Base-by-base conservation (phyloP, 129 eudicot genomes). In the Escallonia herrerae region DNA sequence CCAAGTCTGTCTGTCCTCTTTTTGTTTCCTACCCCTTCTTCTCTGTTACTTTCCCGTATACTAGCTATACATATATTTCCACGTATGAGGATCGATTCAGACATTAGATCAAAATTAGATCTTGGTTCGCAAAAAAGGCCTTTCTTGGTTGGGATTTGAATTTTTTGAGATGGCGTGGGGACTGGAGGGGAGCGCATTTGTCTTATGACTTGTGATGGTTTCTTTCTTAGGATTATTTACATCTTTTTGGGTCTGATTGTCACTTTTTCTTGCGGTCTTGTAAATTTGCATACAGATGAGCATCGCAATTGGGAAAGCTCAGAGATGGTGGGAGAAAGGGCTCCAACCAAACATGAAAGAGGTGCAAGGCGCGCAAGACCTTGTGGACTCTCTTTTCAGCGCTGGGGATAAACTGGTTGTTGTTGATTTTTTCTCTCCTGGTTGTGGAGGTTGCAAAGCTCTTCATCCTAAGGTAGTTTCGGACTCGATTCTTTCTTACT, bases 361-460 rank as follows among this genome's bases (percentile, higher is more conserved):
- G 65, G 74, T 84, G 37, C 70, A 65, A 15, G 90, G 91, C 42
- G 88, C 91, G 15, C 78, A 81, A 69, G 91, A 87, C 74, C 87
- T 87, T 12, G 91, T 87, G 4, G 84, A 87, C 6, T 84, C 91
- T 11, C 81, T 87, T 40, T 43, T 56, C 37, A 58, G 54, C 3
- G 95, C 95, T 5, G 95, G 90, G 49, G 87, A 87, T 80, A 73
- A 76, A 45, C 72, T 87, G 49, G 88, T 87, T 0, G 88, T 87
- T 43, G 86, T 87, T 10, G 88, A 82, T 84, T 87, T 87, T 72
- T 79, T 74, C 66, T 87, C 95, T 52, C 95, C 91, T 66, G 95
- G 95, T 58, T 87, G 91, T 69, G 95, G 95, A 40, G 95, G 95
- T 41, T 87, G 95, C 80, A 87, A 61, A 72, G 77, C 98, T 79